Evolutionary conservation across 345 rosid genomes (phyloP), one percentile per base, ranked within the genome.

Genomic region (Theobroma cacao): DNA sequence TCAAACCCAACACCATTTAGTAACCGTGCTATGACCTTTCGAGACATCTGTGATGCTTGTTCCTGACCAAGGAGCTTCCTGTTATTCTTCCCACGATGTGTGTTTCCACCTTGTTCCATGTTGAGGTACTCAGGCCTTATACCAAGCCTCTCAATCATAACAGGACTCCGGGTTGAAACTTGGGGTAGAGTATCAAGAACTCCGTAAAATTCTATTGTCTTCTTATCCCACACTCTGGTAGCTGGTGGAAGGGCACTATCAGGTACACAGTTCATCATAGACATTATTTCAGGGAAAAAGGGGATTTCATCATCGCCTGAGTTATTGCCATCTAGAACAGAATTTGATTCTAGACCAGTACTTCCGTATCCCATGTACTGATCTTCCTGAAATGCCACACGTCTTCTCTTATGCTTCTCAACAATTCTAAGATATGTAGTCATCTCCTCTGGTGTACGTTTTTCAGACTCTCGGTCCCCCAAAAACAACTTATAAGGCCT

Each of bases 131-230:
- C 94, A 34, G 92, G 92, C 87, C 86, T 85, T 78, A 92, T 85
- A 72, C 98, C 99, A 82, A 89, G 88, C 84, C 99, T 92, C 90
- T 95, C 99, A 5, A 87, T 83, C 93, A 88, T 89, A 64, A 91
- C 90, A 85, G 95, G 87, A 83, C 81, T 92, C 86, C 86, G 90
- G 60, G 87, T 75, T 68, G 58, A 61, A 81, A 86, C 86, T 85
- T 88, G 94, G 14, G 99, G 99, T 75, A 91, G 82, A 40, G 89
- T 78, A 85, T 95, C 97, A 76, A 93, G 89, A 78, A 90, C 87
- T 22, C 97, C 96, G 76, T 67, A 87, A 62, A 88, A 83, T 76
- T 92, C 97, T 65, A 88, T 78, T 80, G 87, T 88, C 34, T 74
- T 80, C 66, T 81, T 83, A 24, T 83, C 84, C 68, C 86, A 85